Percentiles rank a stretch among this genome's conserved stretches.
These are phyloP conservation scores for Litsea cubeba DNA, from an alignment of 164 flowering plant genomes.

Conservation along the genomic window DNA sequence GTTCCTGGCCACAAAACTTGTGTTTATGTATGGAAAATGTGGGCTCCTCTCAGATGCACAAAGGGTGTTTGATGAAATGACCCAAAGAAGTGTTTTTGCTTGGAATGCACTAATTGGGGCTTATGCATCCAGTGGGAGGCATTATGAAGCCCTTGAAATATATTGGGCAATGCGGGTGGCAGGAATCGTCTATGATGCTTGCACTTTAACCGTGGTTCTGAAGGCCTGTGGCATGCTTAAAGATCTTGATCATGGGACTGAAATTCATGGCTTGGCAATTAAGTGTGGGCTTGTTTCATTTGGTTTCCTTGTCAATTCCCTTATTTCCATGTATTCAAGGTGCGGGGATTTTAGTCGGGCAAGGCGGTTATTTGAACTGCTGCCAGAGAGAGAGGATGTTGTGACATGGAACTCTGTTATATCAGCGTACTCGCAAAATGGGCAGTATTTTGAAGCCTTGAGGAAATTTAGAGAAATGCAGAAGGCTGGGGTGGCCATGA, in stretches of 20 bases:
- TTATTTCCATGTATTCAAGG: slow-evolving; percentile 73
- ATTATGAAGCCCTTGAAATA: slow-evolving; percentile 42
- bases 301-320: slow-evolving; percentile 58
- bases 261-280: slow-evolving; percentile 59
- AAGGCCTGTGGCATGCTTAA: slow-evolving; percentile 55
- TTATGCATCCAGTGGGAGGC: slow-evolving; percentile 45
- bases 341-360: slow-evolving; percentile 44
- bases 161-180: slow-evolving; percentile 49
- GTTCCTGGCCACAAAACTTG: slow-evolving; percentile 67
- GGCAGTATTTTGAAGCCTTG: slow-evolving; percentile 49
- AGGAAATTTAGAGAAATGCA: slow-evolving; percentile 52
- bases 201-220: slow-evolving; percentile 53
- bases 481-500: slow-evolving; percentile 29
- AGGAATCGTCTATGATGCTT: slow-evolving; percentile 49
- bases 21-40: slow-evolving; percentile 72
- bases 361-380: slow-evolving; percentile 38
- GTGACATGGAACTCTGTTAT: slow-evolving; percentile 85
- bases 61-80: slow-evolving; percentile 64
- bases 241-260: slow-evolving; percentile 38
- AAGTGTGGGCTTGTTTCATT: slow-evolving; percentile 45
- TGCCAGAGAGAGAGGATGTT: slow-evolving; percentile 37
- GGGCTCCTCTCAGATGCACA: slow-evolving; percentile 43
- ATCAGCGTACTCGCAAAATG: slow-evolving; percentile 45
- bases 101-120: slow-evolving; percentile 92
- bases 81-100: slow-evolving; percentile 47